Base-by-base conservation (phyloP, 208 protist genomes). In the Trypanosoma conorhini region DNA sequence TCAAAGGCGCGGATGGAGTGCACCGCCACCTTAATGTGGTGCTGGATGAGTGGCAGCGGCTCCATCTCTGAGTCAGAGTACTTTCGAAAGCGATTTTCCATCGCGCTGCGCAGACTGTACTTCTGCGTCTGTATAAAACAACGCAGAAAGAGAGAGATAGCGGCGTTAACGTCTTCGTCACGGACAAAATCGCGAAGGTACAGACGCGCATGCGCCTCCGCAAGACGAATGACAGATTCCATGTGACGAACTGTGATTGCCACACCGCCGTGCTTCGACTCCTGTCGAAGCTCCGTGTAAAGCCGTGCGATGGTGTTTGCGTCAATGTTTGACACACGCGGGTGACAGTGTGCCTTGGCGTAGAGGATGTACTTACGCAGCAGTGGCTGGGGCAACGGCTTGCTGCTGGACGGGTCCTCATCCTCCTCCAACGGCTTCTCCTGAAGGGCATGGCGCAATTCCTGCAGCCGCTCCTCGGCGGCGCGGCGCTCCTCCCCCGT, bases 311-410 rank as follows among this genome's bases (percentile, higher is more conserved):
- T 90, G 55, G 97, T 98, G 70, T 99, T 93, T 22, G 78, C 82
- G 61, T 99, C 94, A 28, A 98, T 88, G 62, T 98, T 89, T 15
- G 80, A 82, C 46, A 99, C 93, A 63, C 91, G 92, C 22, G 98
- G 98, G 63, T 89, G 79, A 60, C 94, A 94, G 62, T 98, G 88
- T 69, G 73, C 80, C 72, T 90, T 94, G 2, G 98, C 98, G 76
- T 99, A 99, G 17, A 97, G 72, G 60, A 99, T 96, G 90, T 99
- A 99, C 85, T 99, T 99, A 51, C 93, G 76, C 10, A 99, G 83
- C 44, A 99, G 59, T 40, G 91, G 80, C 85, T 99, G 98, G 8
- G 96, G 81, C 17, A 99, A 82, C 1, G 83, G 89, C 62, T 94
- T 92, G 68, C 89, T 77, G 68, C 84, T 94, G 30, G 77, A 78